Conservation (phyloP, 1,139 yeast species). For the Torulaspora pretoriensis region DNA sequence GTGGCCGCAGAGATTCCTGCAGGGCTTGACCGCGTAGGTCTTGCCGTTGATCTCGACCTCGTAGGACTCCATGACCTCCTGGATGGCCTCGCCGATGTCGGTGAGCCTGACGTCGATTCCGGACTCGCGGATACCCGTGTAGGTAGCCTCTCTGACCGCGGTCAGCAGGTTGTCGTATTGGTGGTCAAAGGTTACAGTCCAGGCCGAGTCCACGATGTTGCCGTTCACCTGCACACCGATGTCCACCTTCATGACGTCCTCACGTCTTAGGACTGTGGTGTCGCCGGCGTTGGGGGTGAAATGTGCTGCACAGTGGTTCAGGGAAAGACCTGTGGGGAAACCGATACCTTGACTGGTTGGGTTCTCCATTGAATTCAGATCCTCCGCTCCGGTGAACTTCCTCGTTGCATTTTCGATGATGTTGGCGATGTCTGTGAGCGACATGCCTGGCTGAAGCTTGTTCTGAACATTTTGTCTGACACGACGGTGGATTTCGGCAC, state of each 20-base stretch:
- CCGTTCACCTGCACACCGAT: slow-evolving; percentile 97
- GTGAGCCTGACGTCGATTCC: slow-evolving; percentile 95
- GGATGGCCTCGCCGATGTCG: slow-evolving; percentile 93
- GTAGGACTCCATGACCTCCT: slow-evolving; percentile 95
- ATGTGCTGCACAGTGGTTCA: slow-evolving; percentile 95
- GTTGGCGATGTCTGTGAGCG: slow-evolving; percentile 85
- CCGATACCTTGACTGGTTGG: slow-evolving; percentile 74
- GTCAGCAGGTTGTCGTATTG: slow-evolving; percentile 73
- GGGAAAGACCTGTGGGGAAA: slow-evolving; percentile 92
- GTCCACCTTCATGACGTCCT: slow-evolving; percentile 95
- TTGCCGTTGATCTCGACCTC: slow-evolving; percentile 90
- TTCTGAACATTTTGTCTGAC: slow-evolving; percentile 78
- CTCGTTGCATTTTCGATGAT: slow-evolving; percentile 82
- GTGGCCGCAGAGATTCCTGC: slow-evolving; percentile 92
- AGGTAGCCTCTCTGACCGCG: slow-evolving; percentile 90
- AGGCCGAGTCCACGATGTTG: slow-evolving; percentile 91
- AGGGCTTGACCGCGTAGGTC: slow-evolving; percentile 77
- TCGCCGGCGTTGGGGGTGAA: slow-evolving; percentile 97
- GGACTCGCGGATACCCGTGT: slow-evolving; percentile 87
- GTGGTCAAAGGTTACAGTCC: slow-evolving; percentile 83
- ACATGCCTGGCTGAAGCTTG: slow-evolving; percentile 84
- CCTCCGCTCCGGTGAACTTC: slow-evolving; percentile 60
- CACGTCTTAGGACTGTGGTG: slow-evolving; percentile 68
- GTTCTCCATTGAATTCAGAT: slow-evolving; percentile 36
- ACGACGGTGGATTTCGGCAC: slow-evolving; percentile 91